A percentile compares a stretch with the other conserved stretches of the same genome.
Evolutionary conservation across 768 basidiomycete genomes (phyloP).

Genomic region (Mycena rebaudengoi): DNA sequence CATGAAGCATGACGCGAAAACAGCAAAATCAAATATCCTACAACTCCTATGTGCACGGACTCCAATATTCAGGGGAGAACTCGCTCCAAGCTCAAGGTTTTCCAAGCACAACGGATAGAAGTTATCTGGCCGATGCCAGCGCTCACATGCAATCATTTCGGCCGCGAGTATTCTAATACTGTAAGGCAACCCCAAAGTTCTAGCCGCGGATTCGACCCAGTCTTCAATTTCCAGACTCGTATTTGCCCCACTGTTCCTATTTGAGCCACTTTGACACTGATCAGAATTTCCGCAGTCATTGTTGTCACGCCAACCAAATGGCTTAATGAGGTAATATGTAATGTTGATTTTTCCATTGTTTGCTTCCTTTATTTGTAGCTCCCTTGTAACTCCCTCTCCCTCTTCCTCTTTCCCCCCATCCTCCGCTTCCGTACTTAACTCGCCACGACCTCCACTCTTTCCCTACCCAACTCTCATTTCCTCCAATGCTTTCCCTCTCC

Average conservation of each 20-base stretch:
- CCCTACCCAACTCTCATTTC: slow-evolving; percentile 11
- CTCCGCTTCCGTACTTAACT: slow-evolving; percentile 3
- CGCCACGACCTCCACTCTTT: slow-evolving; percentile 2
- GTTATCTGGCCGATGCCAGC: background rate
- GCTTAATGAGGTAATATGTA: background rate
- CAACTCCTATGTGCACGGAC: slow-evolving; percentile 19
- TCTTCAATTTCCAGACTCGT: too few species aligned
- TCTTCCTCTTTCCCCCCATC: slow-evolving; percentile 1
- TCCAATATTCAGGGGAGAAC: background rate
- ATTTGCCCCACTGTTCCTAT: too few species aligned
- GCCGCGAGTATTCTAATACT: background rate
- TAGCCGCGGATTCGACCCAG: too few species aligned
- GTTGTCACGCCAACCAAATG: too few species aligned
- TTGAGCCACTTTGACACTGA: too few species aligned
- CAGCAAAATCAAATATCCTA: slow-evolving; percentile 17
- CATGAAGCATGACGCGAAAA: too few species aligned
- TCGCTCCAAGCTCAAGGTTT: slow-evolving; percentile 15
- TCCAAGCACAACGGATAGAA: background rate
- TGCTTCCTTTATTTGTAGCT: slow-evolving; percentile 7
- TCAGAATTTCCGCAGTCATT: too few species aligned
- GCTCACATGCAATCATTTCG: background rate
- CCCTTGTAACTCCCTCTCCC: too few species aligned
- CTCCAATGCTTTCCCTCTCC: slow-evolving; percentile 14
- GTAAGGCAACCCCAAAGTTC: too few species aligned
- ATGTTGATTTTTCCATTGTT: background rate